Evolutionary conservation across 1,284 basidiomycete genomes (phyloP), one percentile per base, ranked within the genome.

Genomic region (Pyrrhoderma lamaoense): DNA sequence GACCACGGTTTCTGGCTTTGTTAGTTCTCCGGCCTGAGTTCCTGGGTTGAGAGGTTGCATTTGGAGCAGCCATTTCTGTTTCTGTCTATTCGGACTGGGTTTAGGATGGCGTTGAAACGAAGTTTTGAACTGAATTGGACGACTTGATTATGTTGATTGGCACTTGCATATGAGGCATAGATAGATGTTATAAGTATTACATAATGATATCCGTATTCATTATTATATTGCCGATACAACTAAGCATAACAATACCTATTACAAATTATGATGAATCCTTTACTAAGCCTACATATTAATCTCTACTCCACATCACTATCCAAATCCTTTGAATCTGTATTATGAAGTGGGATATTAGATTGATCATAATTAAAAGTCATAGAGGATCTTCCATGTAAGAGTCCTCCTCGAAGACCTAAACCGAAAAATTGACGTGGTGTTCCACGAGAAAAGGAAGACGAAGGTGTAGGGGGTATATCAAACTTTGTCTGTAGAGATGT

Each of bases 401-500:
- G 16, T 3, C 49, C 47, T 18, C 52, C 47, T n/a, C 45, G 35
- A 25, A 55, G 18, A 5, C 53, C 53, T 16, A 55, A 36, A n/a
- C 53, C 40, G 18, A 55, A 42, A 34, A 51, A 49, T 7, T 44
- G 45, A 11, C 44, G 27, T 8, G 51, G 51, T 1, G 34, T 27
- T 21, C 46, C 45, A 25, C 49, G 37, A 25, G 38, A 22, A 14
- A 34, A 34, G 3, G 36, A 8, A 21, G 25, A 23, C 5, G 18
- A 21, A n/a, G 38, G 39, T 8, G 49, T 14, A 13, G 46, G 22
- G 14, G 42, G 19, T 23, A 27, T 14, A 14, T 51, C 31, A 9
- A 27, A 16, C 23, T 54, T 42, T 19, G n/a, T 9, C 8, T 44
- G 54, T 16, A 50, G 16, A 45, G 34, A 53, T 21, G 64, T 63